Conservation (phyloP, 2,329 filamentous ascomycete genomes). For the Sporothrix inflata region DNA sequence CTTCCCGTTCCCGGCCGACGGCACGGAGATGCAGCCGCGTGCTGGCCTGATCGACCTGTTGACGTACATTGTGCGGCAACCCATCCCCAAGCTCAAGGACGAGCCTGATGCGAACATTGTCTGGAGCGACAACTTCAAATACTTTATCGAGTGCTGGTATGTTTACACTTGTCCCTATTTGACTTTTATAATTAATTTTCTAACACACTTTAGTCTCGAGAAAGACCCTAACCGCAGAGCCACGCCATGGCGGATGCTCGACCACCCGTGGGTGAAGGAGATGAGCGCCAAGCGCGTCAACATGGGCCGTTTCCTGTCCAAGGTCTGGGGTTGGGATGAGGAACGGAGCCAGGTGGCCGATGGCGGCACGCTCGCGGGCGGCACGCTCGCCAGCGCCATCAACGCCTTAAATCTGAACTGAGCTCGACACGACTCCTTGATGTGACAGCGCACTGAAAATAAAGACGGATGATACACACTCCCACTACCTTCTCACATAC, state of each 20-base stretch:
- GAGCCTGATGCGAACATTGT: slow-evolving; percentile 86
- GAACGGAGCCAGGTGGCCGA: slow-evolving; percentile 27
- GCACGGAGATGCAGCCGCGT: slow-evolving; percentile 90
- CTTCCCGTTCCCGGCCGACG: slow-evolving; percentile 97
- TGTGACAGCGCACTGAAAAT: background rate
- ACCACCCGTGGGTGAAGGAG: slow-evolving; percentile 98
- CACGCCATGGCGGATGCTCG: slow-evolving; percentile 97
- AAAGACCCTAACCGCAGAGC: slow-evolving; percentile 87
- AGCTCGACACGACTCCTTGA: background rate
- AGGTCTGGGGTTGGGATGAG: slow-evolving; percentile 93
- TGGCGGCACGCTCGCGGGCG: slow-evolving; percentile 26
- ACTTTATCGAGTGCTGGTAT: slow-evolving; percentile 99
- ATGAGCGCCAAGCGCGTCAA: slow-evolving; percentile 97
- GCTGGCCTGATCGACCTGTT: slow-evolving; percentile 92
- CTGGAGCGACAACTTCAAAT: slow-evolving; percentile 98
- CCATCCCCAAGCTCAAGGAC: slow-evolving; percentile 93
- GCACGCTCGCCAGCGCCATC: slow-evolving; percentile 21
- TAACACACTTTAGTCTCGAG: slow-evolving; percentile 68
- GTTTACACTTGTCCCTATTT: slow-evolving; percentile 44
- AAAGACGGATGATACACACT: too few relatives aligned
- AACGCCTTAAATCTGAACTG: slow-evolving; percentile 1
- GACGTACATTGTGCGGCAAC: slow-evolving; percentile 95
- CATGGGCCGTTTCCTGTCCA: slow-evolving; percentile 90
- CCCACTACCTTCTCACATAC: background rate
- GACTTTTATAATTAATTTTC: slow-evolving; percentile 24